phyloP scores from a whole-genome alignment of 2,329 filamentous ascomycete species.

The Fonsecaea monophora region DNA sequence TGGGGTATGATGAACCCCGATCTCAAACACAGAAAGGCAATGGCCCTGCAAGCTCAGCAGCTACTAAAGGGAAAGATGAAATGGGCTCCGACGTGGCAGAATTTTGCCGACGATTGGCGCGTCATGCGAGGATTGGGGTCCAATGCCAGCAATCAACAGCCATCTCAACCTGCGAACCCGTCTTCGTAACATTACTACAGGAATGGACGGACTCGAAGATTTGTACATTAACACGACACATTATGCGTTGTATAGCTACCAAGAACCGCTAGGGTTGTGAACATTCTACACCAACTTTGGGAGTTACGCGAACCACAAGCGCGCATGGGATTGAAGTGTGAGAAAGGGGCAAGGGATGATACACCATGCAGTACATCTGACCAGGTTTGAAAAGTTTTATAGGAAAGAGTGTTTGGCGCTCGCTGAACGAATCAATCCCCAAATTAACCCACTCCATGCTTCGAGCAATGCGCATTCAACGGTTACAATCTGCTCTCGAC shows the following conservation, averaged over 20 bases:
- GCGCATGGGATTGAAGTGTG: neutral
- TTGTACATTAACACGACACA: slow-evolving; percentile 2
- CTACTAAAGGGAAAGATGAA: slow-evolving; percentile 62
- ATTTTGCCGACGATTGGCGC: slow-evolving; percentile 38
- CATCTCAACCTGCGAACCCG: neutral
- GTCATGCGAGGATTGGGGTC: slow-evolving; percentile 23
- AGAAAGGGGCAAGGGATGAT: neutral
- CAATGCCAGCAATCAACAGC: neutral
- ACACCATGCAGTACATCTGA: neutral
- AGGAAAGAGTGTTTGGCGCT: neutral
- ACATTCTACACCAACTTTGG: neutral
- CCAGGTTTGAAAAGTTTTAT: neutral
- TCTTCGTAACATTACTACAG: slow-evolving; percentile 1
- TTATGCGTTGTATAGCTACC: slow-evolving; percentile 6
- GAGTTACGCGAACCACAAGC: neutral
- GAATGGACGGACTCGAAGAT: neutral
- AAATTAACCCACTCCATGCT: neutral
- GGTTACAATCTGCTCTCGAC: slow-evolving; percentile 74
- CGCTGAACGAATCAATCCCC: neutral
- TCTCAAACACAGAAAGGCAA: slow-evolving; percentile 52
- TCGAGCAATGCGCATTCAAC: neutral
- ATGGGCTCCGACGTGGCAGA: slow-evolving; percentile 64
- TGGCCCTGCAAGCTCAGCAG: slow-evolving; percentile 67
- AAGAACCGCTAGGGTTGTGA: neutral
- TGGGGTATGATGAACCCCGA: slow-evolving; percentile 50